Conservation (phyloP, 1,284 basidiomycete species). For the Mycena sp. region DNA sequence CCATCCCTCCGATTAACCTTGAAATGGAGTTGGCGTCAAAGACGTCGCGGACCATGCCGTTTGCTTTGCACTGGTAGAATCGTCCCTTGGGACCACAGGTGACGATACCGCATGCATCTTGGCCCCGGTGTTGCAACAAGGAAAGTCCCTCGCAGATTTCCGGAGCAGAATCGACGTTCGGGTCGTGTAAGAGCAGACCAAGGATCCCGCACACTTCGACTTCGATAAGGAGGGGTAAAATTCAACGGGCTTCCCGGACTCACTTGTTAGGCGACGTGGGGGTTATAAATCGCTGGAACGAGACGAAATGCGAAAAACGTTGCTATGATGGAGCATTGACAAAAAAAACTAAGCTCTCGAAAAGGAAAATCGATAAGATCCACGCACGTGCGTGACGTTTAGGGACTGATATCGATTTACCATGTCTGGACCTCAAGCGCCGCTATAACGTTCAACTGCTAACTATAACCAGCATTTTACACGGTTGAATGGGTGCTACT, state of each 20-base stretch:
- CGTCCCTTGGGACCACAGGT: slow-evolving; percentile 96
- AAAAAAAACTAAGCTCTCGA: too few species aligned
- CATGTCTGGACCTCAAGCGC: too few species aligned
- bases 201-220: slow-evolving; percentile 88
- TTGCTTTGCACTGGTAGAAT: slow-evolving; percentile 99
- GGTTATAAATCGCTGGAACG: not conserved
- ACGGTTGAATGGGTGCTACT: too few species aligned
- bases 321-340: not conserved
- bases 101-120: slow-evolving; percentile 98
- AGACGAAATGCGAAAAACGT: not conserved
- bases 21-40: slow-evolving; percentile 87
- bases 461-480: too few species aligned
- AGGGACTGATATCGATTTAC: too few species aligned
- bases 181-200: slow-evolving; percentile 85
- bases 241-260: not conserved
- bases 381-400: too few species aligned
- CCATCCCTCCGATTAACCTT: slow-evolving; percentile 93
- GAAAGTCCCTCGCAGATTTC: slow-evolving; percentile 94
- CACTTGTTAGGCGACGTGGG: not conserved
- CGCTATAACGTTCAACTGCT: too few species aligned
- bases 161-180: slow-evolving; percentile 77
- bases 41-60: slow-evolving; percentile 99
- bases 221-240: not conserved
- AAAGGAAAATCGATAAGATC: not conserved
- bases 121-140: slow-evolving; percentile 93